Evolutionary conservation across 768 basidiomycete genomes (phyloP), one percentile per base, ranked within the genome.

Genomic region (Candolleomyces eurysporus): DNA sequence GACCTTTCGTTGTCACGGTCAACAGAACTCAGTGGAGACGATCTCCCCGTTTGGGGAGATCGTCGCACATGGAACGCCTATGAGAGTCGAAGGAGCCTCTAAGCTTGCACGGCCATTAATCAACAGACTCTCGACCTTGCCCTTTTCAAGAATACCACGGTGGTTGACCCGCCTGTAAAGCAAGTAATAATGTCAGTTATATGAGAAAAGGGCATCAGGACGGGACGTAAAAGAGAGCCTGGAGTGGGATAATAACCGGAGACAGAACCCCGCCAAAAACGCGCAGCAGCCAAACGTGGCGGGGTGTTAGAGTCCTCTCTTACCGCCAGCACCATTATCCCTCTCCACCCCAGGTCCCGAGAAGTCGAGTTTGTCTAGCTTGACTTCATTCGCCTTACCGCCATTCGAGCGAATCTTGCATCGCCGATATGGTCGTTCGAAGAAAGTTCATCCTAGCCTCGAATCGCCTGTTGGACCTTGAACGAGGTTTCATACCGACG

Each of bases 381-480:
- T 50, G n/a, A 72, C 61, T 63, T 82, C 77, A 65, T 76, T 72
- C 9, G 79, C 79, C 10, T 65, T 67, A 51, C 67, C 69, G 60
- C 81, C 80, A 1, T 77, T 73, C 22, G 72, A 48, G 90, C 85
- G 62, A 98, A 82, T 5, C 75, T 76, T 2, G 83, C 86, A 58
- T 93, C 90, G 17, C 95, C 95, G 42, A 99, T 87, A 65, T 90
- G 83, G 71, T 98, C 96, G 69, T 98, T 97, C 7, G 86, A 83
- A 36, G 84, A 86, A 13, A 94, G 81, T 74, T 98, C 98, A 75
- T 98, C 96, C 96, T 96, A 99, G 71, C 98, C 96, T 54, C 95
- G 86, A 2, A 99, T 86, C 0, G 86, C 84, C 55, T 97, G 85
- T 65, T 92, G 86, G 8, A 94, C 79, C 58, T 87, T 83, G 78